These are phyloP conservation scores for Cercospora brassicicola DNA, from an alignment of 2,329 filamentous ascomycete genomes.

Conservation along the genomic window DNA sequence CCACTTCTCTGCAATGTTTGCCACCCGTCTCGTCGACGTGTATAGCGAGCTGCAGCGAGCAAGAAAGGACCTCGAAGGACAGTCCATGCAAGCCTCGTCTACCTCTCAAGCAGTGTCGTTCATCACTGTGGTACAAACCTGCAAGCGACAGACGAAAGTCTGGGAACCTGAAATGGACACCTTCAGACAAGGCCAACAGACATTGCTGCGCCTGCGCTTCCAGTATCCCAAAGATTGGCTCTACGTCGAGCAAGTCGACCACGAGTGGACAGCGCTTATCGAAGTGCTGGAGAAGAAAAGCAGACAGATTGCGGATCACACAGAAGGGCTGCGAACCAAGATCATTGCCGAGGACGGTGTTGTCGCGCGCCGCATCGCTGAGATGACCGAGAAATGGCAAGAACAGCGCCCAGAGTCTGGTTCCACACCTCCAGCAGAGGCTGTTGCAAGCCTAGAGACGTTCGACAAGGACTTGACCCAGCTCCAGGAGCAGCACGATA, in stretches of 20 bases:
- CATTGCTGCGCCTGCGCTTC: constrained; percentile 85
- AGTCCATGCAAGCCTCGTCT: constrained; percentile 89
- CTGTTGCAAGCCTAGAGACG: constrained; percentile 73
- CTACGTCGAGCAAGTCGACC: constrained; percentile 91
- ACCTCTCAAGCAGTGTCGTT: constrained; percentile 97
- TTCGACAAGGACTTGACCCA: constrained; percentile 85
- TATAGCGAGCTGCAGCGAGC: constrained; percentile 90
- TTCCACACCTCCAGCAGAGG: constrained; percentile 84
- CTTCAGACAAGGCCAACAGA: constrained; percentile 93
- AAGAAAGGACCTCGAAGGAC: constrained; percentile 82
- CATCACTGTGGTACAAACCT: constrained; percentile 96
- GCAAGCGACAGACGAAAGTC: constrained; percentile 85
- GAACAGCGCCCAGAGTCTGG: constrained; percentile 97
- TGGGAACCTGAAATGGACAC: constrained; percentile 96
- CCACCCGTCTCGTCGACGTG: constrained; percentile 86
- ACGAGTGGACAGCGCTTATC: constrained; percentile 90
- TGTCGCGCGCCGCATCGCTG: constrained; percentile 80
- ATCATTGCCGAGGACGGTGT: constrained; percentile 92
- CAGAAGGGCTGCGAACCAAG: constrained; percentile 90
- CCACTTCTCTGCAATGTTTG: constrained; percentile 87
- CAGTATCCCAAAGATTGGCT: constrained; percentile 94
- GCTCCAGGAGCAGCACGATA: constrained; percentile 82
- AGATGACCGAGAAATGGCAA: constrained; percentile 85
- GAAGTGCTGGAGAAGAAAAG: constrained; percentile 89
- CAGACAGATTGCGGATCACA: constrained; percentile 95